Conservation (phyloP, 768 basidiomycete species). For the Suillus fuscotomentosus region DNA sequence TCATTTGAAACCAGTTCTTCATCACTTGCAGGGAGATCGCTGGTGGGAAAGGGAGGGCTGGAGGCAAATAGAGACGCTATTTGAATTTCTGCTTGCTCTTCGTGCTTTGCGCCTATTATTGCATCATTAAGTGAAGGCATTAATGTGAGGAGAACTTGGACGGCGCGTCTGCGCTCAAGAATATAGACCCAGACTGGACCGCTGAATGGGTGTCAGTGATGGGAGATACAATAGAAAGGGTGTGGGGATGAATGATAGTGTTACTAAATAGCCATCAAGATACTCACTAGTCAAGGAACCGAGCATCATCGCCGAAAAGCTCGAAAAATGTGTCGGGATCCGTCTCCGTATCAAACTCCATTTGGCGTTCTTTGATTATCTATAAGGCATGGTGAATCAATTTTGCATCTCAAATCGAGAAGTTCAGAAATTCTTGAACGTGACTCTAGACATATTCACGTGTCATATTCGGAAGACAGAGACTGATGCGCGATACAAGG, state of each 20-base stretch:
- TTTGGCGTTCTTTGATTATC: conserved; percentile 87
- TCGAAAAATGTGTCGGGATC: conserved; percentile 80
- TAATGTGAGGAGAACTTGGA: conserved; percentile 76
- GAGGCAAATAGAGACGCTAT: conserved; percentile 78
- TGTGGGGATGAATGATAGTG: neutral
- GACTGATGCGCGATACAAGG: neutral
- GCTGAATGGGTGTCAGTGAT: conserved; percentile 35
- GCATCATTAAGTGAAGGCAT: conserved; percentile 59
- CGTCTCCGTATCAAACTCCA: conserved; percentile 84
- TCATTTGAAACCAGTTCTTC: conserved; percentile 29
- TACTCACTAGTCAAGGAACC: conserved; percentile 74
- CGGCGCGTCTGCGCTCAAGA: conserved; percentile 77
- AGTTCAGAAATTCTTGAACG: neutral
- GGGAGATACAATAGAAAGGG: neutral
- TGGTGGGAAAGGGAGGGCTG: conserved; percentile 74
- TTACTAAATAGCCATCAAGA: neutral
- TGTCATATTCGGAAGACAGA: conserved; percentile 4
- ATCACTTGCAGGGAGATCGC: conserved; percentile 54
- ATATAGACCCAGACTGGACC: conserved; percentile 93
- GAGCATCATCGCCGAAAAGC: conserved; percentile 76
- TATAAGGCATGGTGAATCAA: conserved; percentile 29
- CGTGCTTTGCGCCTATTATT: conserved; percentile 70
- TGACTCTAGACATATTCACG: conserved; percentile 2
- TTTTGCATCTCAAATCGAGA: conserved; percentile 6
- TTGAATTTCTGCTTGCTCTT: conserved; percentile 71